Base-by-base conservation (phyloP, 2,329 filamentous ascomycete genomes). In the Epichloe hybrida region DNA sequence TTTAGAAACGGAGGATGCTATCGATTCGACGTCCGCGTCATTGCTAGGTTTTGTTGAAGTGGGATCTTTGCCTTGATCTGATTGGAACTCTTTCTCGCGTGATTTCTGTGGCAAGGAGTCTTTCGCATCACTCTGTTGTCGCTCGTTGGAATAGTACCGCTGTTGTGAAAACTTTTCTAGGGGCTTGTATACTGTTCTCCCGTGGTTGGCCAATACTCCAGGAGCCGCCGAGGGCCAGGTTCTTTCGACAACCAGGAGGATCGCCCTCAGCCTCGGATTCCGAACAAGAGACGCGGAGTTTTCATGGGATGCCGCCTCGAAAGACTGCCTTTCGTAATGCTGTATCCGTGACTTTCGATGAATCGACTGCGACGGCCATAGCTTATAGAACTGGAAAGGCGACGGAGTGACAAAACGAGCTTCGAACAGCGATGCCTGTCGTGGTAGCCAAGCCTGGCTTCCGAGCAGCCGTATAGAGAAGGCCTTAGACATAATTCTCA, bases 1-100 rank as follows among this genome's bases (percentile, higher is more conserved):
- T 57, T 79, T 80, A 36, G 76, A 79, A 59, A 80, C 66, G 27
- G 77, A 75, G 43, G 71, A 64, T 15, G 73, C 66, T 43, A 77
- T 68, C 3, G 73, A 70, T 54, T 75, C 71, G 20, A 58, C 50
- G 36, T 63, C 59, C 11, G 43, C 41, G 15, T 56, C 53, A 35
- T 35, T 43, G 23, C 34, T 40, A n/a, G 56, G 27, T 15, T 57
- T 55, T 12, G 49, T 53, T 38, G 20, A 37, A 31, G 50, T 35
- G 21, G 42, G n/a, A 8, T 23, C 21, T 37, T 52, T 31, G 4
- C 36, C 11, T 44, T 34, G 49, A 21, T 35, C 45, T 34, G 46
- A n/a, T 20, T 44, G 42, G 8, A 17, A 4, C 8, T 36, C 31
- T 44, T 40, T 21, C 27, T 13, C 20, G 5, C 39, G 21, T 21